Base-by-base conservation (phyloP, 371 early-diverging fungal species). In the Encephalitozoon cuniculi region DNA sequence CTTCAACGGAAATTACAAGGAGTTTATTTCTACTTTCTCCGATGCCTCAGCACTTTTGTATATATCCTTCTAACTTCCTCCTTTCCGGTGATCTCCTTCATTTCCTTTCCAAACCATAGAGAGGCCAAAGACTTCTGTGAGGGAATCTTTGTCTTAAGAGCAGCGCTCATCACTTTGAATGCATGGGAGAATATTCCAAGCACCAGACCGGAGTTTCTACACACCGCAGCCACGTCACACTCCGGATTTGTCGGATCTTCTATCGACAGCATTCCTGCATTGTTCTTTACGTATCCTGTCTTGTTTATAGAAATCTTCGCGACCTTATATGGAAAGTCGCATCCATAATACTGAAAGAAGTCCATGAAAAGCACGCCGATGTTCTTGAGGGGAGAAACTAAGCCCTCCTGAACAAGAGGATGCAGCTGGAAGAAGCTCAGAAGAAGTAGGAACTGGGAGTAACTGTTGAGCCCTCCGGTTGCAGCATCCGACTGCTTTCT, bases 391-490 rank as follows among this genome's bases (percentile, higher is more conserved):
- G 90, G 85, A 6, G 87, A 80, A 8, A 94, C 89, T 4, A 82
- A 78, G 6, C 89, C 86, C 2, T 86, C 78, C 74, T 87, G 88
- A 0, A 94, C 74, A 37, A 87, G 82, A 0, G 95, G 95, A 80
- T 97, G 95, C 84, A 89, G 85, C 88, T 87, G 72, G 1, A 83
- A 32, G 77, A 95, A 92, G 70, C 89, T 89, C 34, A 91, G 84
- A 2, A 92, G 88, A 83, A 96, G 77, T 64, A 90, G 86, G 64
- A 93, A 87, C 25, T 93, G 87, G 1, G 91, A 89, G 79, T 93
- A 97, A n/a, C 91, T 90, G 23, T 94, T 92, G 68, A 96, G 76
- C 0, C 96, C 96, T 28, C 97, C 97, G 0, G 87, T 87, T 74
- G 88, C 92, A 3, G 92, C 92, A 81, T 96, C 95, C 82, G 94